phyloP scores from a whole-genome alignment of 768 basidiomycete species.

The Suillus clintonianus region DNA sequence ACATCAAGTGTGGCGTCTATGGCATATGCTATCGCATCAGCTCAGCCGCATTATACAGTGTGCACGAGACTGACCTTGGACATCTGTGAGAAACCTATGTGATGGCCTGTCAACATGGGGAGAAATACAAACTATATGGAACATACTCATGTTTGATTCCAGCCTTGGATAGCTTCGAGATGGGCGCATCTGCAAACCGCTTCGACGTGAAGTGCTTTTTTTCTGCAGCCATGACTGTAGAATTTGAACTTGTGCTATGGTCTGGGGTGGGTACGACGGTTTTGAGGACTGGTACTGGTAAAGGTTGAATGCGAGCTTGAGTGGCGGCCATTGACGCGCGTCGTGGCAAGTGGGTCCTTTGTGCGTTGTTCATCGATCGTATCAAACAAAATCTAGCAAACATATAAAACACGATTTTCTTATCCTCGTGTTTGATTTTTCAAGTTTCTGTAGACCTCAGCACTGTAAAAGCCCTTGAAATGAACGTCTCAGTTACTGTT shows the following conservation, averaged over 20 bases:
- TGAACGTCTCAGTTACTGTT: neutral
- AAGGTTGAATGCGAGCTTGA: neutral
- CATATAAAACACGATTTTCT: neutral
- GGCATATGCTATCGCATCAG: neutral
- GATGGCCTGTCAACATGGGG: neutral
- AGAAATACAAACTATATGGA: constrained; percentile 3
- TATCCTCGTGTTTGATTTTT: neutral
- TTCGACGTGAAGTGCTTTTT: constrained; percentile 28
- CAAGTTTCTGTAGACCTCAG: neutral
- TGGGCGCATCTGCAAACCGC: constrained; percentile 31
- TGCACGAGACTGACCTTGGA: constrained; percentile 38
- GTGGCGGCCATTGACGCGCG: neutral
- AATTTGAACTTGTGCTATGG: neutral
- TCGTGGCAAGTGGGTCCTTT: neutral
- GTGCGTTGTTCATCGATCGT: neutral
- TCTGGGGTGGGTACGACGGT: neutral
- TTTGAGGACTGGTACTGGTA: neutral
- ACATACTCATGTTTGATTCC: constrained; percentile 47
- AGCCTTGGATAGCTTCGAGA: constrained; percentile 42
- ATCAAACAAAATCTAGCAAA: neutral
- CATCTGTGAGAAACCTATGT: constrained; percentile 47
- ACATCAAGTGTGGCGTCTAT: constrained; percentile 46
- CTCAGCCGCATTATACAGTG: neutral
- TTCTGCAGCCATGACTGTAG: constrained; percentile 9
- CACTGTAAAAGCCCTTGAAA: neutral